These are phyloP conservation scores for Stephania japonica DNA, from an alignment of 164 flowering plant genomes.

Conservation along the genomic window DNA sequence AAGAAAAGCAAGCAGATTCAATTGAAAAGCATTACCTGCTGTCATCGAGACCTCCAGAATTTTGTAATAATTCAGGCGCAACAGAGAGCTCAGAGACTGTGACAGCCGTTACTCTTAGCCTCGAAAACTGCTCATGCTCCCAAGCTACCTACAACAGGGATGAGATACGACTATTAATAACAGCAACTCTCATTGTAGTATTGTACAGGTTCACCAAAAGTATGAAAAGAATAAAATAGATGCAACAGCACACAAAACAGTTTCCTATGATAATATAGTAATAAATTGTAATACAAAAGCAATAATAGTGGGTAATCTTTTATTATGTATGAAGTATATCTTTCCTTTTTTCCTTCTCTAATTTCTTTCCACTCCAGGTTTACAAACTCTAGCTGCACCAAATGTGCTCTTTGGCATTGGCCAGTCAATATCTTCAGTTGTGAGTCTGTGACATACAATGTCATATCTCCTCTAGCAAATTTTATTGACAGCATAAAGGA, in stretches of 20 bases:
- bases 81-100: conserved; percentile 78
- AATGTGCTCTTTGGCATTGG: too few species aligned
- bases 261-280: too few species aligned
- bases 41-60: conserved; percentile 75
- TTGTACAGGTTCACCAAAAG: neutral
- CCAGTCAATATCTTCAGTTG: too few species aligned
- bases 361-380: too few species aligned
- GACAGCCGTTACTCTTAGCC: conserved; percentile 83
- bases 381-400: too few species aligned
- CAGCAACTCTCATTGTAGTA: neutral
- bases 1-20: neutral
- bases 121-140: conserved; percentile 99
- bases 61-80: conserved; percentile 74
- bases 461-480: too few species aligned
- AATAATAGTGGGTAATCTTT: too few species aligned
- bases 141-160: conserved; percentile 86
- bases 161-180: conserved; percentile 16
- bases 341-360: too few species aligned
- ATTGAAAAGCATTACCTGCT: conserved; percentile 44
- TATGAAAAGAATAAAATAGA: neutral
- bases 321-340: too few species aligned
- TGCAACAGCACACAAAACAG: neutral
- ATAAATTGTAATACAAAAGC: too few species aligned
- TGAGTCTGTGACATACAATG: too few species aligned
- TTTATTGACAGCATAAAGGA: too few species aligned